phyloP scores from a whole-genome alignment of 148 eudicot genomes.

The Camellia japonica region DNA sequence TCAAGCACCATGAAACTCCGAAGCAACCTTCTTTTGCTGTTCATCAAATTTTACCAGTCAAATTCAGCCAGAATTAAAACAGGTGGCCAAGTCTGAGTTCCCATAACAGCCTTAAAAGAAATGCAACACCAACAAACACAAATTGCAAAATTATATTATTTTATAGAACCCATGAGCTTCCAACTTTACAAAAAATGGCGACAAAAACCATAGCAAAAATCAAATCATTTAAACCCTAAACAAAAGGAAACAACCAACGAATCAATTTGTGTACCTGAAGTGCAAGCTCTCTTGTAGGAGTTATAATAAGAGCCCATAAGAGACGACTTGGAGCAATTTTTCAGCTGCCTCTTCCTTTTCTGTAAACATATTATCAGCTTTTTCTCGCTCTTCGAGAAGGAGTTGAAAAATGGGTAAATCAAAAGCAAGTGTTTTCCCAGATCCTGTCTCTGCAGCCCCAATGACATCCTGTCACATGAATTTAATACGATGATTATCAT shows the following conservation, averaged over 20 bases:
- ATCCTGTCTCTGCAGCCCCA: too few relatives aligned
- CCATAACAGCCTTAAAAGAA: neutral
- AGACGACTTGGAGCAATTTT: conserved; percentile 51
- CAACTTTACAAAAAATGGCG: neutral
- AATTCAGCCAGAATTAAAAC: neutral
- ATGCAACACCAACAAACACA: neutral
- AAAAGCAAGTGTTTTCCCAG: too few relatives aligned
- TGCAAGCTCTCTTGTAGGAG: conserved; percentile 96
- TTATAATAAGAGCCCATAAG: conserved; percentile 74
- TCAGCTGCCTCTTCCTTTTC: conserved; percentile 49
- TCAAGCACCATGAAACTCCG: too few relatives aligned
- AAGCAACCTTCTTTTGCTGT: too few relatives aligned
- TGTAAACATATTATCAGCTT: conserved; percentile 43
- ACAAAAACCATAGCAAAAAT: neutral
- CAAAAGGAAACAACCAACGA: neutral
- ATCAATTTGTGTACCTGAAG: conserved; percentile 53
- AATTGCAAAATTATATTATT: neutral
- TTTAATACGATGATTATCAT: conserved; percentile 4
- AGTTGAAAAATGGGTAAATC: conserved; percentile 83
- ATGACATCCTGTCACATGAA: conserved; percentile 66
- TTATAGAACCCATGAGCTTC: neutral
- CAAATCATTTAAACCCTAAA: neutral
- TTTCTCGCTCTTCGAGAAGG: conserved; percentile 85
- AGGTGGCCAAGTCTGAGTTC: too few relatives aligned
- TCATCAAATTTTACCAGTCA: too few relatives aligned